Conservation (phyloP, 345 rosid genomes). For the Rubroshorea leprosula region DNA sequence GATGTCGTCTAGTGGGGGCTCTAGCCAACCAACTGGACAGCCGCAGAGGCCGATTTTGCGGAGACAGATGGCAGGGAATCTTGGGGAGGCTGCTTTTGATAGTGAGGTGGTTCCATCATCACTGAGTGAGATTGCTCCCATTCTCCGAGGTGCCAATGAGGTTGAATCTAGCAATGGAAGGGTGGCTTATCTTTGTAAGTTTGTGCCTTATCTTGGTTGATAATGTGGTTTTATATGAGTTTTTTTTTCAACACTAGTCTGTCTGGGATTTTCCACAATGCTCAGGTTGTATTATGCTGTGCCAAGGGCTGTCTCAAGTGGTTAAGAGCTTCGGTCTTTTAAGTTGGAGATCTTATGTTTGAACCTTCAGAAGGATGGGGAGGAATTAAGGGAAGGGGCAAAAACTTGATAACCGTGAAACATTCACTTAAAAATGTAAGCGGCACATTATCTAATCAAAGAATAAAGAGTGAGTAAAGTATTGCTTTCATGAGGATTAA, state of each 20-base stretch:
- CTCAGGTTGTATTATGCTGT: constrained; percentile 14
- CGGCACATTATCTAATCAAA: no score
- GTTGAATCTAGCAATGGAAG: constrained; percentile 86
- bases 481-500: no score
- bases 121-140: constrained; percentile 89
- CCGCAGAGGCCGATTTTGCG: constrained; percentile 53
- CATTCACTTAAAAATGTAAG: no score
- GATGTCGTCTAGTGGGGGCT: constrained; percentile 56
- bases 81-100: constrained; percentile 80
- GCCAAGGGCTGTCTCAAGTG: constrained; percentile 98
- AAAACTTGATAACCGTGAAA: no score
- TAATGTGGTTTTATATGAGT: background rate
- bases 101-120: constrained; percentile 99
- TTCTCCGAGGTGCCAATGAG: constrained; percentile 99
- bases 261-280: no score
- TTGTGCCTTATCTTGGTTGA: background rate
- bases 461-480: no score
- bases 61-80: constrained; percentile 91
- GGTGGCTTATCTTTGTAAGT: constrained; percentile 96
- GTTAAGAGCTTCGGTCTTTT: constrained; percentile 43
- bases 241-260: background rate
- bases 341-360: background rate
- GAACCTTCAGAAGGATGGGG: no score
- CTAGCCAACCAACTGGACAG: constrained; percentile 42
- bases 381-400: no score